Conservation (phyloP, 1,284 basidiomycete species). For the Vanrija sp. region DNA sequence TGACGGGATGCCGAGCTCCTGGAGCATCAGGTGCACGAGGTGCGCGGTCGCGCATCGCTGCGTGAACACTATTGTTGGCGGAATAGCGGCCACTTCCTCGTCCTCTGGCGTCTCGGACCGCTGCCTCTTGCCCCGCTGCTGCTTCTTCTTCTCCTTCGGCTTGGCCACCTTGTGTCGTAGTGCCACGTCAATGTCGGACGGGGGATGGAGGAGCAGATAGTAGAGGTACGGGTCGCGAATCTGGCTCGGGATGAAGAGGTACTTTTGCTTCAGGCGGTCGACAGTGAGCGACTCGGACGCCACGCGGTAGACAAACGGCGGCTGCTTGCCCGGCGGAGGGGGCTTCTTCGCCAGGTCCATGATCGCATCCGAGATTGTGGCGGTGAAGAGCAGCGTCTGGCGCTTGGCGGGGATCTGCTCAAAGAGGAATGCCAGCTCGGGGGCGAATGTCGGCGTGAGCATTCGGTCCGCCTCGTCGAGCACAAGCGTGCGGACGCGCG, state of each 20-base stretch:
- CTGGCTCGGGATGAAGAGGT: conserved; percentile 90
- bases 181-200: conserved; percentile 60
- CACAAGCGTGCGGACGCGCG: conserved; percentile 80
- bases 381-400: conserved; percentile 95
- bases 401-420: conserved; percentile 72
- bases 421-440: conserved; percentile 79
- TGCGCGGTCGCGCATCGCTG: conserved; percentile 81
- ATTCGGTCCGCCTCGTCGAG: conserved; percentile 96
- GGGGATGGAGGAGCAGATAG: conserved; percentile 82
- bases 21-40: conserved; percentile 76
- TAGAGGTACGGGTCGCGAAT: conserved; percentile 91
- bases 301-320: conserved; percentile 83
- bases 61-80: conserved; percentile 95
- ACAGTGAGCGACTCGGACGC: conserved; percentile 75
- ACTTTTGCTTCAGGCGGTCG: conserved; percentile 77
- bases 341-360: conserved; percentile 70
- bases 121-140: conserved; percentile 25
- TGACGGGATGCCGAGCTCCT: conserved; percentile 73
- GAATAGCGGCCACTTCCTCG: conserved; percentile 55
- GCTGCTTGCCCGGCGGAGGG: conserved; percentile 75
- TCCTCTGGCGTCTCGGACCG: conserved; percentile 37
- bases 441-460: conserved; percentile 82
- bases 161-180: conserved; percentile 35
- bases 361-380: conserved; percentile 85
- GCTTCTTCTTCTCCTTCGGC: conserved; percentile 19